phyloP scores from a whole-genome alignment of 306 rosid genomes.

The Sphenostylis stenocarpa region DNA sequence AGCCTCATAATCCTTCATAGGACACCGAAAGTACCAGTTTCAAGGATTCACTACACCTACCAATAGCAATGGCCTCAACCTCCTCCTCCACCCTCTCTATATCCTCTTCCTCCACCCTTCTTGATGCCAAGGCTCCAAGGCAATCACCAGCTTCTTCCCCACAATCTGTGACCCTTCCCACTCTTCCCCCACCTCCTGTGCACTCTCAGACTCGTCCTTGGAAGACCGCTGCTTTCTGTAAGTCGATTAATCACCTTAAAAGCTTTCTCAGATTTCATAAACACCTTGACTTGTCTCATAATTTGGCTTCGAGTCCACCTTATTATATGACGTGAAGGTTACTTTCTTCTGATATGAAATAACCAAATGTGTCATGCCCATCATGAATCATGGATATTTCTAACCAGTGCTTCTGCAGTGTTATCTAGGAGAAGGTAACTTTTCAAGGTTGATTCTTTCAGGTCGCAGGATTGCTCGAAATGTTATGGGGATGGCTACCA shows the following conservation, averaged over 20 bases:
- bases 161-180: slow-evolving; percentile 73
- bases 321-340: too few species aligned
- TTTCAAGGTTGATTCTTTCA: slow-evolving; percentile 30
- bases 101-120: slow-evolving; percentile 67
- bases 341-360: too few species aligned
- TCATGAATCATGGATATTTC: background rate
- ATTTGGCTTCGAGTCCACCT: background rate
- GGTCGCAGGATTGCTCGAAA: slow-evolving; percentile 79
- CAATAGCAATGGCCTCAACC: slow-evolving; percentile 63
- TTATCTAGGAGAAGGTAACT: background rate
- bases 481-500: slow-evolving; percentile 69
- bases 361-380: too few species aligned
- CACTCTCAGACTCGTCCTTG: slow-evolving; percentile 61
- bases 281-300: too few species aligned
- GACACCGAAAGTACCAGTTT: background rate
- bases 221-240: slow-evolving; percentile 74
- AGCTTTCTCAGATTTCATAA: background rate
- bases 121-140: slow-evolving; percentile 67
- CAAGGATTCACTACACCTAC: background rate
- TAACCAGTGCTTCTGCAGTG: background rate
- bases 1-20: slow-evolving; percentile 37
- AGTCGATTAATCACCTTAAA: slow-evolving; percentile 36
- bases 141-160: slow-evolving; percentile 57
- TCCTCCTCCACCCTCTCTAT: slow-evolving; percentile 59
- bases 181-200: slow-evolving; percentile 63